A percentile compares a stretch with the other conserved stretches of the same genome.
These are phyloP conservation scores for Cerrena zonata DNA, from an alignment of 1,284 basidiomycete species.

Conservation along the genomic window DNA sequence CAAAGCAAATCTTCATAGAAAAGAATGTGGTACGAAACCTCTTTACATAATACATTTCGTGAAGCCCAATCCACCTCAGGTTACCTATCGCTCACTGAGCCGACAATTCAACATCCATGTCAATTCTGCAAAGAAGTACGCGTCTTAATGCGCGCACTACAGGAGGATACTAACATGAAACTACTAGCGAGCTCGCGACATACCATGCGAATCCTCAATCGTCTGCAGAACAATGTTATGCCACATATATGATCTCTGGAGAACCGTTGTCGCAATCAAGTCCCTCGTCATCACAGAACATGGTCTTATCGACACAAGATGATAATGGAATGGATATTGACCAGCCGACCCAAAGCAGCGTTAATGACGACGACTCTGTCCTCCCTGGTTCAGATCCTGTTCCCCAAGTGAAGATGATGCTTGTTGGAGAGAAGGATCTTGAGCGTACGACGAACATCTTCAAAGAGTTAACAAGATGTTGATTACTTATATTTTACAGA, in stretches of 20 bases:
- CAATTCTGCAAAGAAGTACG: constrained; percentile 68
- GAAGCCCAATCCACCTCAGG: constrained; percentile 35
- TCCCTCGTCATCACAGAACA: not conserved
- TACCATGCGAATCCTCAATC: constrained; percentile 43
- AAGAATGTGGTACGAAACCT: constrained; percentile 61
- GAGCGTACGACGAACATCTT: constrained; percentile 41
- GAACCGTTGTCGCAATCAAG: constrained; percentile 25
- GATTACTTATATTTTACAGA: constrained; percentile 29
- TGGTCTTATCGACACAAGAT: constrained; percentile 10
- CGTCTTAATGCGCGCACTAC: not conserved
- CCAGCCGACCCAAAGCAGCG: constrained; percentile 15
- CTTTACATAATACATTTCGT: no score
- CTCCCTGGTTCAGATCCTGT: constrained; percentile 29
- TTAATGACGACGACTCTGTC: constrained; percentile 10
- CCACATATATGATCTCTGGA: constrained; percentile 67
- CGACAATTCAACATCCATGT: constrained; percentile 63
- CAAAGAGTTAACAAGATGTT: not conserved
- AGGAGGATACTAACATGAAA: not conserved
- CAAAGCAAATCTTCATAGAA: constrained; percentile 57
- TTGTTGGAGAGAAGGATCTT: constrained; percentile 55
- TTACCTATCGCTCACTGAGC: constrained; percentile 70
- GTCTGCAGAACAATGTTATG: constrained; percentile 40
- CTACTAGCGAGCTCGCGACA: constrained; percentile 51
- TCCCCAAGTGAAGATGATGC: constrained; percentile 37
- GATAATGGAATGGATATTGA: constrained; percentile 42